Conservation (phyloP, 2,329 filamentous ascomycete species). For the Microascus cirrosus region DNA sequence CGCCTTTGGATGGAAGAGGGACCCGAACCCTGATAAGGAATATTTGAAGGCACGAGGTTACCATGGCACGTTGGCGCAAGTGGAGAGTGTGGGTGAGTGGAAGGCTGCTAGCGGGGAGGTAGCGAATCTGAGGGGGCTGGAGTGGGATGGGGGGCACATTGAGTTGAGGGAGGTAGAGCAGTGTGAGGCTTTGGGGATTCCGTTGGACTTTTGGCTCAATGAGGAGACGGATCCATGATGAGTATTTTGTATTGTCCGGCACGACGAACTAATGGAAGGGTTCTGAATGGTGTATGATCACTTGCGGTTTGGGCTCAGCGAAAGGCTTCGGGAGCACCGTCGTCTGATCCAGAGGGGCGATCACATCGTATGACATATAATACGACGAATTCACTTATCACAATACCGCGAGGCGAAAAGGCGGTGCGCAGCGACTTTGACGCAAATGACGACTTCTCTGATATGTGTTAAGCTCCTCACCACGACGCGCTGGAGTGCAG, state of each 20-base stretch:
- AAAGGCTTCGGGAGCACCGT: too few species aligned
- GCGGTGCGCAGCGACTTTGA: too few species aligned
- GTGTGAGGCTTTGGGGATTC: conserved; percentile 2
- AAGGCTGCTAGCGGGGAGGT: conserved; percentile 7
- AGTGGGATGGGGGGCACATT: conserved; percentile 1
- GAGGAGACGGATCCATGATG: not conserved
- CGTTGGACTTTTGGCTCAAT: not conserved
- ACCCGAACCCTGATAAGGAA: conserved; percentile 17
- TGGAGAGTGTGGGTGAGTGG: conserved; percentile 16
- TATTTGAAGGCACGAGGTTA: conserved; percentile 19
- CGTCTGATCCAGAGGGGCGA: too few species aligned
- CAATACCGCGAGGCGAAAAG: too few species aligned
- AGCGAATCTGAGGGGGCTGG: not conserved
- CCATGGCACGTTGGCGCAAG: conserved; percentile 15
- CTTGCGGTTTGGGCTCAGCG: too few species aligned
- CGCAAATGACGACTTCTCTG: too few species aligned
- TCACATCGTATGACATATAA: too few species aligned
- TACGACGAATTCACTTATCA: too few species aligned
- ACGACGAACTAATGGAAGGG: not conserved
- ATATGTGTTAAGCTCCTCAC: too few species aligned
- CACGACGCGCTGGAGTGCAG: too few species aligned
- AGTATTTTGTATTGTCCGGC: not conserved
- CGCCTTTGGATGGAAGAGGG: conserved; percentile 18
- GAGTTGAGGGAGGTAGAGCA: not conserved
- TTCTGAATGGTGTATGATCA: not conserved